A percentile compares a stretch with the other conserved stretches of the same genome.
phyloP scores from a whole-genome alignment of 257 asterid species.

The Mentha longifolia region DNA sequence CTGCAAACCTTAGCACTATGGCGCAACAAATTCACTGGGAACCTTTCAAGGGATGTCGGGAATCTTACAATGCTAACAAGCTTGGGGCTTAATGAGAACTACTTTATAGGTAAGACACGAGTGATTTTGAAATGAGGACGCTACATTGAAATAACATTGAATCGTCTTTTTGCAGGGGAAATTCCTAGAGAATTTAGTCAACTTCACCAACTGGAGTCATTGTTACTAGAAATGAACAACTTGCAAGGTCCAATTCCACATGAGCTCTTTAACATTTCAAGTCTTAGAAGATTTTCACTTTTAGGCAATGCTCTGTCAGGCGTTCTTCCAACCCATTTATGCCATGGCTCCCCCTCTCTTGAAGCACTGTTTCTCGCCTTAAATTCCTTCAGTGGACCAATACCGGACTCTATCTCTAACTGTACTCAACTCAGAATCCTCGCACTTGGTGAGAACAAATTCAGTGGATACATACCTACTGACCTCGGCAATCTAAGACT shows the following conservation, averaged over 20 bases:
- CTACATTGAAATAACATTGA: not conserved
- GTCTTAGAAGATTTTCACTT: conserved; percentile 2
- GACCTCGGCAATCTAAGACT: not conserved
- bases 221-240: not conserved
- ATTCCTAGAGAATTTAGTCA: conserved; percentile 41
- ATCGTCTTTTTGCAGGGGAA: conserved; percentile 31
- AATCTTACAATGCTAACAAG: conserved; percentile 5
- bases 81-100: not conserved
- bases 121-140: no score
- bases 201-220: conserved; percentile 18
- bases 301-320: conserved; percentile 13
- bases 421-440: not conserved
- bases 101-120: conserved; percentile 16
- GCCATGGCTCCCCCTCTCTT: not conserved
- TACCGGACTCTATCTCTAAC: conserved; percentile 27
- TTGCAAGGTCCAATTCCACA: conserved; percentile 38
- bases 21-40: conserved; percentile 22
- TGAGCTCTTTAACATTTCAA: conserved; percentile 40
- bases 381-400: conserved; percentile 26
- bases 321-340: conserved; percentile 23
- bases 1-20: not conserved
- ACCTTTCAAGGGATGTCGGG: conserved; percentile 19
- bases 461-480: not conserved
- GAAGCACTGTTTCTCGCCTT: not conserved
- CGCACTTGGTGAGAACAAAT: not conserved